A percentile compares a stretch with the other conserved stretches of the same genome.
phyloP scores from a whole-genome alignment of 2,329 filamentous ascomycete species.

The Tolypocladium endophyticum region DNA sequence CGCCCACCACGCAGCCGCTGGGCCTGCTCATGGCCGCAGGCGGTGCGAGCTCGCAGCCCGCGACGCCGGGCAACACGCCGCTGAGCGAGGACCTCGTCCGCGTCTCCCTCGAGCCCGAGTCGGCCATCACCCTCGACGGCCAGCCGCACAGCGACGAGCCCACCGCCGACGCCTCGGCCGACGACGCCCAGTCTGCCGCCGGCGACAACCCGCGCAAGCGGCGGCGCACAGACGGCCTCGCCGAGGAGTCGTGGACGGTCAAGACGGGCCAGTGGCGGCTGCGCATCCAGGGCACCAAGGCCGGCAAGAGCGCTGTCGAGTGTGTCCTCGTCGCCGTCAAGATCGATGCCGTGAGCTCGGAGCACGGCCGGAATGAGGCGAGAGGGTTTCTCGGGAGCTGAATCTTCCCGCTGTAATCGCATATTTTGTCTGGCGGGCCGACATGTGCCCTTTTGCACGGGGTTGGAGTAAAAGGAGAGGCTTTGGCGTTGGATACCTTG shows the following conservation, averaged over 20 bases:
- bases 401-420: background rate
- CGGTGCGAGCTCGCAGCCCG: conserved; percentile 49
- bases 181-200: conserved; percentile 10
- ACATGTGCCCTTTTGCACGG: background rate
- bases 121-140: conserved; percentile 50
- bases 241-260: conserved; percentile 47
- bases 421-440: background rate
- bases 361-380: conserved; percentile 54
- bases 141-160: conserved; percentile 25
- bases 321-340: conserved; percentile 67
- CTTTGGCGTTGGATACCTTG: background rate
- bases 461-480: background rate
- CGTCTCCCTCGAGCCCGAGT: conserved; percentile 49
- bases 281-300: conserved; percentile 44
- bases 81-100: conserved; percentile 61
- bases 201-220: conserved; percentile 33
- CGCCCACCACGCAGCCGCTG: conserved; percentile 46
- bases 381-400: conserved; percentile 48
- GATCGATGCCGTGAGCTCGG: conserved; percentile 58
- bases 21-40: conserved; percentile 58
- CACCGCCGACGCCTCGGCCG: conserved; percentile 15
- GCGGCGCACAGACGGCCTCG: conserved; percentile 26
- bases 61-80: conserved; percentile 58
- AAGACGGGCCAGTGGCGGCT: conserved; percentile 63
- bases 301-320: conserved; percentile 48